Conservation (phyloP, 2,329 filamentous ascomycete species). For the Tolypocladium amazonense region DNA sequence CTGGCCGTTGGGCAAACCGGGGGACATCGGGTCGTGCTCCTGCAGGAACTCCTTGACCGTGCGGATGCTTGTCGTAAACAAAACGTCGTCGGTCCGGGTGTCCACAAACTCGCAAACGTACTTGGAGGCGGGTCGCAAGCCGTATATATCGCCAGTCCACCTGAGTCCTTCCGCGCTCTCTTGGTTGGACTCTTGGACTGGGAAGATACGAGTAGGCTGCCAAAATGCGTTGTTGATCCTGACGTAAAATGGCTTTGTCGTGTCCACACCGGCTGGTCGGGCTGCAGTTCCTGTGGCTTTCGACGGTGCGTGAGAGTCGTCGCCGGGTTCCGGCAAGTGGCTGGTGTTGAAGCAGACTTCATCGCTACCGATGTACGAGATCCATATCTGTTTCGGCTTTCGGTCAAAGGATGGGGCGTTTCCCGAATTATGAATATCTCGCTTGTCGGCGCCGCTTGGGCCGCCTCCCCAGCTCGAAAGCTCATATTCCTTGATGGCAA, state of each 20-base stretch:
- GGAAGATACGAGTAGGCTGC: conserved; percentile 65
- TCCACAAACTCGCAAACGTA: conserved; percentile 73
- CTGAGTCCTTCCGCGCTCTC: conserved; percentile 32
- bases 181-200: conserved; percentile 23
- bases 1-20: conserved; percentile 32
- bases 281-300: conserved; percentile 18
- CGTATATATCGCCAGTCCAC: conserved; percentile 64
- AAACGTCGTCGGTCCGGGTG: conserved; percentile 50
- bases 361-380: conserved; percentile 68
- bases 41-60: conserved; percentile 40
- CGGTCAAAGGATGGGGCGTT: conserved; percentile 58
- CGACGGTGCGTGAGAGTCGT: conserved; percentile 15
- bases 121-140: conserved; percentile 59
- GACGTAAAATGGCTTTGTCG: conserved; percentile 67
- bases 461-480: conserved; percentile 67
- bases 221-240: conserved; percentile 69
- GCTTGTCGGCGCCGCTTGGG: conserved; percentile 53
- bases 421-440: conserved; percentile 68
- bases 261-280: conserved; percentile 45
- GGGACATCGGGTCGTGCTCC: conserved; percentile 17
- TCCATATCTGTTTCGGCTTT: conserved; percentile 66
- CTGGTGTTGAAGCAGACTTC: conserved; percentile 69
- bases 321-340: conserved; percentile 41
- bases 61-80: conserved; percentile 64
- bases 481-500: conserved; percentile 85